Evolutionary conservation across 2,329 filamentous ascomycete genomes (phyloP).

Genomic region (Knufia fluminis): DNA sequence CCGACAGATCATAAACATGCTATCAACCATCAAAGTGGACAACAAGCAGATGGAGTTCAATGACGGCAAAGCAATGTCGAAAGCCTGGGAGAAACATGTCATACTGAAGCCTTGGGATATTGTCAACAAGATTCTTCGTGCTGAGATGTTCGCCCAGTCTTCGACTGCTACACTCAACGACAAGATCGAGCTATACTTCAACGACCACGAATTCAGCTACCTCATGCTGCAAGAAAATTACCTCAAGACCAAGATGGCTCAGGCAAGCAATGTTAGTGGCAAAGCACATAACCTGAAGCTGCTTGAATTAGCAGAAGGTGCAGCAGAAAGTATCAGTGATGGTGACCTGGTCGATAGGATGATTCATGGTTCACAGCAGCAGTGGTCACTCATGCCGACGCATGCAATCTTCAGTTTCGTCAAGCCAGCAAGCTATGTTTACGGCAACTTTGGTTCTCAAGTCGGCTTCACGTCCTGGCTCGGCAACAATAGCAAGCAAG

Average conservation of each 20-base stretch:
- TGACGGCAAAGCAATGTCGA: slow-evolving; percentile 85
- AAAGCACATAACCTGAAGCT: slow-evolving; percentile 67
- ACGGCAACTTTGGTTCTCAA: slow-evolving; percentile 62
- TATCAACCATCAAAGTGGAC: slow-evolving; percentile 86
- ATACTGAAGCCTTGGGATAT: slow-evolving; percentile 98
- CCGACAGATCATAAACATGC: slow-evolving; percentile 97
- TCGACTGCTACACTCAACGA: slow-evolving; percentile 88
- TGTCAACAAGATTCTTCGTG: slow-evolving; percentile 79
- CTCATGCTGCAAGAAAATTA: slow-evolving; percentile 99
- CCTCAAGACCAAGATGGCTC: slow-evolving; percentile 67
- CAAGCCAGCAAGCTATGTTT: slow-evolving; percentile 74
- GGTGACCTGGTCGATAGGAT: slow-evolving; percentile 92
- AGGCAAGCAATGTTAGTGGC: slow-evolving; percentile 51
- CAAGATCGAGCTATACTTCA: slow-evolving; percentile 98
- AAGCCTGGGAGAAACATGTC: slow-evolving; percentile 96
- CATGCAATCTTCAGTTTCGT: slow-evolving; percentile 96
- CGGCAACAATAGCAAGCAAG: slow-evolving; percentile 83
- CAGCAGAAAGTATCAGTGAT: slow-evolving; percentile 92
- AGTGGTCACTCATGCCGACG: slow-evolving; percentile 96
- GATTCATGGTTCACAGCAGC: slow-evolving; percentile 97
- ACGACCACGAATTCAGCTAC: slow-evolving; percentile 95
- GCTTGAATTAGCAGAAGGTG: slow-evolving; percentile 78
- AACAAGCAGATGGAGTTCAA: slow-evolving; percentile 66
- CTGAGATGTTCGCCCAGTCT: slow-evolving; percentile 72
- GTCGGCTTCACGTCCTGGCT: slow-evolving; percentile 85